Conservation (phyloP, 805 yeast genomes). For the Helenozyma baotianmanensis region DNA sequence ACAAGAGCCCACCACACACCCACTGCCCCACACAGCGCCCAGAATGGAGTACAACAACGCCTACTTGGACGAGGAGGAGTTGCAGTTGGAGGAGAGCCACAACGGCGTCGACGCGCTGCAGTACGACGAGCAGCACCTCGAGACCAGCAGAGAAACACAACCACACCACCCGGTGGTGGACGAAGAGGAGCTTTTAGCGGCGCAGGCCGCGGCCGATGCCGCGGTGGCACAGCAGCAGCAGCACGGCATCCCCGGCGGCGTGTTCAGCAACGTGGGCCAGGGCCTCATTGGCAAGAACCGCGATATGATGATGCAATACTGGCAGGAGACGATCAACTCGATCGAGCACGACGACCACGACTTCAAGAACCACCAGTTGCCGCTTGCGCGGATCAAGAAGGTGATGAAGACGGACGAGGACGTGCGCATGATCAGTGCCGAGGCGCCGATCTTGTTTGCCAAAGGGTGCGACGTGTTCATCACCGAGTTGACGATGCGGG, state of each 20-base stretch:
- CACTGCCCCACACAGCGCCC: no score
- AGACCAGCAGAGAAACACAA: slow-evolving; percentile 1
- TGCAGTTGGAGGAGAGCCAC: slow-evolving; percentile 17
- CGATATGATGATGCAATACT: slow-evolving; percentile 89
- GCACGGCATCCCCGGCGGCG: slow-evolving; percentile 48
- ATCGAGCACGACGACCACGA: slow-evolving; percentile 87
- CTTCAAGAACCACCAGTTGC: slow-evolving; percentile 90
- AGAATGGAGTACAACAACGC: slow-evolving; percentile 25
- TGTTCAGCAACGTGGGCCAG: slow-evolving; percentile 87
- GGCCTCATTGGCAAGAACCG: slow-evolving; percentile 45
- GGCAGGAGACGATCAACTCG: slow-evolving; percentile 95
- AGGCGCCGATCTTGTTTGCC: slow-evolving; percentile 95
- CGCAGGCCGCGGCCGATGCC: slow-evolving; percentile 45
- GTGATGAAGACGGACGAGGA: slow-evolving; percentile 98
- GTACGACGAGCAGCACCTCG: slow-evolving; percentile 4
- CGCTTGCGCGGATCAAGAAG: slow-evolving; percentile 92
- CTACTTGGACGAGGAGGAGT: slow-evolving; percentile 27
- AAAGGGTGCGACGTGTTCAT: slow-evolving; percentile 97
- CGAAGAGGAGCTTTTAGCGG: slow-evolving; percentile 40
- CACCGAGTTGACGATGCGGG: slow-evolving; percentile 95
- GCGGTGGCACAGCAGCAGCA: slow-evolving; percentile 42
- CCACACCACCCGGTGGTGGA: slow-evolving; percentile 27
- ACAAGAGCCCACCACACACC: no score
- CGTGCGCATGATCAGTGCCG: slow-evolving; percentile 96
- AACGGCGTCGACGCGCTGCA: slow-evolving; percentile 17